These are phyloP conservation scores for Solanum piurae DNA, from an alignment of 257 asterid species.

Conservation along the genomic window DNA sequence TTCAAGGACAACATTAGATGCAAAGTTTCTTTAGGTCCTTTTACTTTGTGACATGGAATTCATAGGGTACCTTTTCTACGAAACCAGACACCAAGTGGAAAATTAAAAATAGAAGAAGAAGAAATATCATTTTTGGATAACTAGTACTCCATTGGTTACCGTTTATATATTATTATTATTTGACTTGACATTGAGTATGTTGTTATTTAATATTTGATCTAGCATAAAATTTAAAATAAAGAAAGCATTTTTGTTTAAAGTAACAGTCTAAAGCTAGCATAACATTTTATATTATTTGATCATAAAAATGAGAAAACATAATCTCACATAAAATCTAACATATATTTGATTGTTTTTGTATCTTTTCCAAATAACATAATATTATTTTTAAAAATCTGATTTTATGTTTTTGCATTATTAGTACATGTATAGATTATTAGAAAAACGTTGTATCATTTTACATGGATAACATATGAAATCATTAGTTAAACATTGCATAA, in stretches of 20 bases:
- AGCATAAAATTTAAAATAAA: too few relatives aligned
- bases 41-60: background rate
- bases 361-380: background rate
- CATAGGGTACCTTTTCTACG: background rate
- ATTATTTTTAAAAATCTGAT: too few relatives aligned
- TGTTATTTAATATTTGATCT: too few relatives aligned
- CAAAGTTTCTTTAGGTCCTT: background rate
- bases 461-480: background rate
- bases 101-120: fast-evolving
- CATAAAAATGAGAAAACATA: background rate
- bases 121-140: background rate
- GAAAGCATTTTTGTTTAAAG: too few relatives aligned
- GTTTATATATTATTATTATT: too few relatives aligned
- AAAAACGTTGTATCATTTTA: too few relatives aligned
- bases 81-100: background rate
- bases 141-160: background rate
- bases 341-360: background rate
- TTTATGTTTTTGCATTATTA: too few relatives aligned
- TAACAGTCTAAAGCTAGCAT: background rate
- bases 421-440: background rate
- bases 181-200: background rate
- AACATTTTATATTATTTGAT: background rate
- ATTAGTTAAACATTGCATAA: too few relatives aligned
- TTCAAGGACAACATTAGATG: background rate
- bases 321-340: background rate